These are phyloP conservation scores for Fusarium sp. DNA, from an alignment of 2,329 filamentous ascomycete genomes.

Conservation along the genomic window DNA sequence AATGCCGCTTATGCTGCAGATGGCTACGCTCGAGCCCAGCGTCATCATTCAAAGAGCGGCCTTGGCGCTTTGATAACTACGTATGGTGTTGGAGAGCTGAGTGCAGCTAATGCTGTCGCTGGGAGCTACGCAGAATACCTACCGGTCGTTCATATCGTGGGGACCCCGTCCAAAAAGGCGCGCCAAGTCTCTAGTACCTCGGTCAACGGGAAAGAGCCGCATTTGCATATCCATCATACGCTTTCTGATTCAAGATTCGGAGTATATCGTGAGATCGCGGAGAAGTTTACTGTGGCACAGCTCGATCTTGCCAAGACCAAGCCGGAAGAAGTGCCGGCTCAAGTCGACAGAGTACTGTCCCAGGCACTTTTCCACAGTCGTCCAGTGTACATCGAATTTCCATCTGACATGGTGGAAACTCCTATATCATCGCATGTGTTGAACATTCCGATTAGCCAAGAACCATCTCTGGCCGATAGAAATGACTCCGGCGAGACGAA, in stretches of 20 bases:
- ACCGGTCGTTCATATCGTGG: constrained; percentile 22
- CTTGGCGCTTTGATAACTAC: constrained; percentile 19
- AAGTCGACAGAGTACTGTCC: not conserved
- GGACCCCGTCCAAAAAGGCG: constrained; percentile 8
- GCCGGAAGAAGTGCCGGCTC: not conserved
- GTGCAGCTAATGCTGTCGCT: constrained; percentile 23
- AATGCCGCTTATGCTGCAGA: constrained; percentile 34
- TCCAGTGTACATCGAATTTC: constrained; percentile 24
- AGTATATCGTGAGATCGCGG: constrained; percentile 11
- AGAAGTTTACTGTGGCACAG: constrained; percentile 22
- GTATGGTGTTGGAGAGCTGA: constrained; percentile 21
- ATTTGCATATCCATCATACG: constrained; percentile 22
- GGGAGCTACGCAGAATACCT: constrained; percentile 28
- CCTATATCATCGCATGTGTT: not conserved
- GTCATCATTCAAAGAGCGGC: not conserved
- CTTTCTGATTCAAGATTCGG: constrained; percentile 12
- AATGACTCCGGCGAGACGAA: not conserved
- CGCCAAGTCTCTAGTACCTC: not conserved
- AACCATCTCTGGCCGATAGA: fast-evolving
- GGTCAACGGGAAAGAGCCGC: fast-evolving
- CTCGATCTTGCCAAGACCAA: not conserved
- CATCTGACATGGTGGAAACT: not conserved
- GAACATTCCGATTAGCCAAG: not conserved
- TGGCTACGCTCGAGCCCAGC: constrained; percentile 20
- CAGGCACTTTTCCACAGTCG: constrained; percentile 4